These are phyloP conservation scores for Tillandsia fasciculata DNA, from an alignment of 176 grass and related monocot species.

Conservation along the genomic window DNA sequence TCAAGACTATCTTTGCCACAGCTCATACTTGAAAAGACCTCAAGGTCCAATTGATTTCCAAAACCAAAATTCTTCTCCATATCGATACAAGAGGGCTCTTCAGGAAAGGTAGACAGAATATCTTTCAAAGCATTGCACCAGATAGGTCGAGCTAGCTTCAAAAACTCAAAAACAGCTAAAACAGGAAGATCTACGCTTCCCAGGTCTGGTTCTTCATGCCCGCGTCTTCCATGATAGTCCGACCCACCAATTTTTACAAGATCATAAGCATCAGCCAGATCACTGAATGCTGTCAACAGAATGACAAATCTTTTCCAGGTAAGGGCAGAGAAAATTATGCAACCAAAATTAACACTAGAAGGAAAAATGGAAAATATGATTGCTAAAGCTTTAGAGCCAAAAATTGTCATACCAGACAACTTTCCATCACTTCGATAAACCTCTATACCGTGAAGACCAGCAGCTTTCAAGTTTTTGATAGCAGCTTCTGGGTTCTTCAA, in stretches of 20 bases:
- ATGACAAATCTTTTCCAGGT: conserved; percentile 1
- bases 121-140: conserved; percentile 46
- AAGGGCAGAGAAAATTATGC: neutral
- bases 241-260: conserved; percentile 74
- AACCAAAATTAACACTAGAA: neutral
- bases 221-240: conserved; percentile 64
- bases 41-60: conserved; percentile 6
- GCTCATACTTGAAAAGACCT: conserved; percentile 15
- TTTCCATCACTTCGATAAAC: conserved; percentile 54
- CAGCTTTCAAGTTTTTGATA: conserved; percentile 46
- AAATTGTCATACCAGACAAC: conserved; percentile 45
- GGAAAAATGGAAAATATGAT: neutral
- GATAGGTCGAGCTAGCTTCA: conserved; percentile 51
- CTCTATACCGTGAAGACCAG: conserved; percentile 68
- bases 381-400: neutral
- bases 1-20: conserved; percentile 25
- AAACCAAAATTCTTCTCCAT: conserved; percentile 7
- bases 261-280: conserved; percentile 47
- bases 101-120: conserved; percentile 15
- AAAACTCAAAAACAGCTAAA: conserved; percentile 40
- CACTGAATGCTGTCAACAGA: conserved; percentile 37
- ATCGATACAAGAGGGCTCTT: conserved; percentile 6
- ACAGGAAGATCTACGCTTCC: conserved; percentile 57
- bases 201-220: conserved; percentile 43
- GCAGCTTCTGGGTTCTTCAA: conserved; percentile 51